Evolutionary conservation across 305 asterid genomes (phyloP).

Genomic region (Fraxinus angustifolia): DNA sequence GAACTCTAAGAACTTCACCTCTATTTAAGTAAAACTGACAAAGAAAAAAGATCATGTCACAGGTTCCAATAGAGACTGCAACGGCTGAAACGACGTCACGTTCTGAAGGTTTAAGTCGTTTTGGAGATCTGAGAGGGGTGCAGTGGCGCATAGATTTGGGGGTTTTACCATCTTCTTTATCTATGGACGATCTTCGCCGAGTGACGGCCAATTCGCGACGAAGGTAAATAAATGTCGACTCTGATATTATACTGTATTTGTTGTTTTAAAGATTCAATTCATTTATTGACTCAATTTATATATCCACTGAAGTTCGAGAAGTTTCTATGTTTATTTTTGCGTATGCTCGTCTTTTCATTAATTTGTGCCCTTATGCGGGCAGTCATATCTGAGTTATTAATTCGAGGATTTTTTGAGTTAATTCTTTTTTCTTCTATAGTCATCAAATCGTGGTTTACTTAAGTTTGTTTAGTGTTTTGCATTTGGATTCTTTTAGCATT

Average conservation of each 20-base stretch:
- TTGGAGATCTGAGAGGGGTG: slow-evolving; percentile 68
- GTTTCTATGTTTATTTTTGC: background rate
- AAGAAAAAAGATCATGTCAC: slow-evolving; percentile 1
- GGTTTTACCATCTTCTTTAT: slow-evolving; percentile 60
- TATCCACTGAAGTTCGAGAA: background rate
- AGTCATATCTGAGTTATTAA: background rate
- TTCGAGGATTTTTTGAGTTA: background rate
- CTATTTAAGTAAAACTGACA: background rate
- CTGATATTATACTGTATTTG: background rate
- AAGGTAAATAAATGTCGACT: slow-evolving; percentile 49
- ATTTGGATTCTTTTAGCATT: too few species aligned
- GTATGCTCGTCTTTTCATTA: background rate
- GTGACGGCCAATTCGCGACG: slow-evolving; percentile 85
- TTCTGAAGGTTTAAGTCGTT: slow-evolving; percentile 35
- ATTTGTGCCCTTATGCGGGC: background rate
- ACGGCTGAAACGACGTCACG: slow-evolving; percentile 41
- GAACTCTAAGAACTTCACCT: slow-evolving; percentile 27
- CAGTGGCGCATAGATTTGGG: slow-evolving; percentile 92
- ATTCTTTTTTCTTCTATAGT: background rate
- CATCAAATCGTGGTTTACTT: background rate
- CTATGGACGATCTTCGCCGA: slow-evolving; percentile 81
- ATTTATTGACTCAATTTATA: background rate
- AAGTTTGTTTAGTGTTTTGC: background rate
- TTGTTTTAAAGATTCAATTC: background rate
- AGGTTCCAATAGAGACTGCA: slow-evolving; percentile 34